Conservation (phyloP, 306 rosid species). For the Cicer pinnatifidum region DNA sequence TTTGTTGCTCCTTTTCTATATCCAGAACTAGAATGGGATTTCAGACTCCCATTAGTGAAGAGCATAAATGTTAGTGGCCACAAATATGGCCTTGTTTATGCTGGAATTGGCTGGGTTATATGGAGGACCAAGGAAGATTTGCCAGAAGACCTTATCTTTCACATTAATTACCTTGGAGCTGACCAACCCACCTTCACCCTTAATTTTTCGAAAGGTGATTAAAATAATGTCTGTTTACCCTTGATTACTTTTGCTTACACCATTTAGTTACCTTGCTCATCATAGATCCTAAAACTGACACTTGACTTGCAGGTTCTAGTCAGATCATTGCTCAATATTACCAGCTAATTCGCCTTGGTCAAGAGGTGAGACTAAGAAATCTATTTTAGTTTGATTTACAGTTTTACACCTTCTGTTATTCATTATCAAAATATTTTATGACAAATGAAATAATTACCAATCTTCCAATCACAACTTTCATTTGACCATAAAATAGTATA, state of each 20-base stretch:
- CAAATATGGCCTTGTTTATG: constrained; percentile 83
- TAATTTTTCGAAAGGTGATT: constrained; percentile 53
- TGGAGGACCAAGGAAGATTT: constrained; percentile 71
- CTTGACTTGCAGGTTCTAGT: constrained; percentile 59
- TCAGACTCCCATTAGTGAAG: constrained; percentile 77
- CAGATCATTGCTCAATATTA: constrained; percentile 73
- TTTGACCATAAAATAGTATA: background rate
- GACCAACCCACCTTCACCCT: constrained; percentile 59
- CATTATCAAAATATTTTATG: background rate
- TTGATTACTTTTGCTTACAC: constrained; percentile 4
- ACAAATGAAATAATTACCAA: background rate
- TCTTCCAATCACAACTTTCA: background rate
- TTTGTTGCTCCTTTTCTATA: constrained; percentile 81
- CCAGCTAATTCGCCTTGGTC: constrained; percentile 65
- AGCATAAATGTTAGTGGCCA: constrained; percentile 91
- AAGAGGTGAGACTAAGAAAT: constrained; percentile 50
- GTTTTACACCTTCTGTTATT: background rate
- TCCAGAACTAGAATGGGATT: constrained; percentile 86
- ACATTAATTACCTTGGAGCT: constrained; percentile 58
- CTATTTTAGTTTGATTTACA: background rate
- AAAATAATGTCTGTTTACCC: background rate
- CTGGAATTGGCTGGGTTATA: constrained; percentile 76
- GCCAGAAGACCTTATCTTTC: constrained; percentile 70
- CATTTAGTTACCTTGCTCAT: background rate
- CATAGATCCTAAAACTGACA: constrained; percentile 13